These are phyloP conservation scores for Cladosporium sp. DNA, from an alignment of 2,329 filamentous ascomycete species.

Conservation along the genomic window DNA sequence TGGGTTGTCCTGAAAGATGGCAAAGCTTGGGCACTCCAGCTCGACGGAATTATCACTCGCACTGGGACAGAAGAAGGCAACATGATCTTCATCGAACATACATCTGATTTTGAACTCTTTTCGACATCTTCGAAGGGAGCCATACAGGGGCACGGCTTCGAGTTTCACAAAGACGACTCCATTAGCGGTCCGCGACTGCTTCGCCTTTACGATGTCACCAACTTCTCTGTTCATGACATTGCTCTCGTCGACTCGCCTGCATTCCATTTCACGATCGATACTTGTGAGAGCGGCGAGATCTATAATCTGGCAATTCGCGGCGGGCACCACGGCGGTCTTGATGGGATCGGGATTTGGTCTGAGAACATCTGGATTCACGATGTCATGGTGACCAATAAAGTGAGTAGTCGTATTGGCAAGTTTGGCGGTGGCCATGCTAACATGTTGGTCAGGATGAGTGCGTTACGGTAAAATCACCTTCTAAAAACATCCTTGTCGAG, in stretches of 20 bases:
- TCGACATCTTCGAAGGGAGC: conserved; percentile 49
- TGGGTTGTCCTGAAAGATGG: conserved; percentile 48
- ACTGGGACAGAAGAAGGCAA: conserved; percentile 48
- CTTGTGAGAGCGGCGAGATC: conserved; percentile 48
- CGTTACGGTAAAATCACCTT: conserved; percentile 52
- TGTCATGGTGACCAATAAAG: conserved; percentile 58
- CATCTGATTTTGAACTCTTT: conserved; percentile 51
- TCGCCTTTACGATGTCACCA: conserved; percentile 40
- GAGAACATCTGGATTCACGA: conserved; percentile 56
- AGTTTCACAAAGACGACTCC: conserved; percentile 40
- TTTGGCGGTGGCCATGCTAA: background rate
- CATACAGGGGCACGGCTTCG: conserved; percentile 50
- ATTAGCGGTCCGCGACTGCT: conserved; percentile 42
- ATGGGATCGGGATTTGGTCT: conserved; percentile 53
- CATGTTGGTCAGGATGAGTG: conserved; percentile 43
- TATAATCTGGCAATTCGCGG: conserved; percentile 55
- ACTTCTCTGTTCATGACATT: conserved; percentile 49
- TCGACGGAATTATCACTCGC: conserved; percentile 51
- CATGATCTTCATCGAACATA: conserved; percentile 50
- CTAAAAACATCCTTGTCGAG: conserved; percentile 54
- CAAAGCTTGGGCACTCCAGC: conserved; percentile 46
- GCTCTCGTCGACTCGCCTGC: conserved; percentile 45
- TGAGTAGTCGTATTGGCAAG: background rate
- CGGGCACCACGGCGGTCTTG: conserved; percentile 48
- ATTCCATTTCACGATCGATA: conserved; percentile 50